Conservation (phyloP, 1,284 basidiomycete species). For the Tilletia walkeri region DNA sequence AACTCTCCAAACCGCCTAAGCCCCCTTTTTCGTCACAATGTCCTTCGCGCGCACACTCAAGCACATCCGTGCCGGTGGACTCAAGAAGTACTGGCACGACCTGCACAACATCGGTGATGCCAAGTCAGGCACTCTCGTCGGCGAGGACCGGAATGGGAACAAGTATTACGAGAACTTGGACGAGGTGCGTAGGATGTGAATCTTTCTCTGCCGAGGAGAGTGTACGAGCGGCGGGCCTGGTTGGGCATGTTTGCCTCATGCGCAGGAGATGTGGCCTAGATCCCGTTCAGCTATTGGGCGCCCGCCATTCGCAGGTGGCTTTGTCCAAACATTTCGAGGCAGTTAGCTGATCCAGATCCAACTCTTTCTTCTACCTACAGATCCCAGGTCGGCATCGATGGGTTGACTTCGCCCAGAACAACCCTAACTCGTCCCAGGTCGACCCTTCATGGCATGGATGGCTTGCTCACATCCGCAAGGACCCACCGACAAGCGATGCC, state of each 20-base stretch:
- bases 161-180: conserved; percentile 53
- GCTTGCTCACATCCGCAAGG: conserved; percentile 46
- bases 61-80: conserved; percentile 46
- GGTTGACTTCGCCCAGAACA: conserved; percentile 48
- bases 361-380: not conserved
- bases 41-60: conserved; percentile 50
- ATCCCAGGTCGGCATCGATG: conserved; percentile 49
- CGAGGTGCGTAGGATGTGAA: conserved; percentile 24
- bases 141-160: conserved; percentile 52
- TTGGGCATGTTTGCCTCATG: no score
- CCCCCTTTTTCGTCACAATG: conserved; percentile 26
- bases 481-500: conserved; percentile 42
- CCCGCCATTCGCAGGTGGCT: not conserved
- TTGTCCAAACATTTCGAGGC: not conserved
- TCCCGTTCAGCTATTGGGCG: no score
- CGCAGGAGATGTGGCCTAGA: no score
- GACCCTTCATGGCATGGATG: conserved; percentile 54
- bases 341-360: not conserved
- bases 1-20: no score
- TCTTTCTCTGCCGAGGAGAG: not conserved
- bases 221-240: not conserved
- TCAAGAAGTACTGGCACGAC: conserved; percentile 50
- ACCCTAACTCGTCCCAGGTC: conserved; percentile 48
- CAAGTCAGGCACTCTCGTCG: conserved; percentile 51
- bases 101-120: conserved; percentile 54